A percentile compares a stretch with the other conserved stretches of the same genome.
Conservation (phyloP, 2,329 filamentous ascomycete species). For the Ophiostoma ips region DNA sequence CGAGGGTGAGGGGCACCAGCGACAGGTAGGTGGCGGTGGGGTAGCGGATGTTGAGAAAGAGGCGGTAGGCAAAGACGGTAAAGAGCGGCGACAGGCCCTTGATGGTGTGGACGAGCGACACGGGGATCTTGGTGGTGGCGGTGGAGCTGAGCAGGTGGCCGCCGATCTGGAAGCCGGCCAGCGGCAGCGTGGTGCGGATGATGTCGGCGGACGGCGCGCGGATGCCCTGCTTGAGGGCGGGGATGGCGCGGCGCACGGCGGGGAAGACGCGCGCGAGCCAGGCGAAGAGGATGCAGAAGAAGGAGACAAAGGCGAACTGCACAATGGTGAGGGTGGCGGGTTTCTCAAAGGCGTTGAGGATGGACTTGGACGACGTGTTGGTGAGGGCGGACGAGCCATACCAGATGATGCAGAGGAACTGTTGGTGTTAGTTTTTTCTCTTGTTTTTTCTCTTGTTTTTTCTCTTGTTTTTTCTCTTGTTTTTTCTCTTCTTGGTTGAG, state of each 20-base stretch:
- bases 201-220: slow-evolving; percentile 68
- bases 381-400: slow-evolving; percentile 91
- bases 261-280: slow-evolving; percentile 64
- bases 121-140: slow-evolving; percentile 86
- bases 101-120: slow-evolving; percentile 95
- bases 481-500: too few species aligned
- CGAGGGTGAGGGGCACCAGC: slow-evolving; percentile 76
- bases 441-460: too few species aligned
- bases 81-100: slow-evolving; percentile 94
- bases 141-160: slow-evolving; percentile 90
- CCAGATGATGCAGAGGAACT: slow-evolving; percentile 82
- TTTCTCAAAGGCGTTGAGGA: slow-evolving; percentile 79
- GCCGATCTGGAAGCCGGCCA: slow-evolving; percentile 84
- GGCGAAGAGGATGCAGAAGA: slow-evolving; percentile 70
- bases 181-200: slow-evolving; percentile 73
- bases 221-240: slow-evolving; percentile 73
- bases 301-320: slow-evolving; percentile 86
- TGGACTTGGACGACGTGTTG: slow-evolving; percentile 95
- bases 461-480: too few species aligned
- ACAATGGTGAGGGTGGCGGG: slow-evolving; percentile 83
- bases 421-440: not conserved
- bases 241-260: slow-evolving; percentile 52
- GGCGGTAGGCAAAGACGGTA: slow-evolving; percentile 82
- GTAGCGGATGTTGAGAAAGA: slow-evolving; percentile 81
- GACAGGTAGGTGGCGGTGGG: slow-evolving; percentile 77